These are phyloP conservation scores for Boletus rubroflammeus DNA, from an alignment of 768 basidiomycete genomes.

Conservation along the genomic window DNA sequence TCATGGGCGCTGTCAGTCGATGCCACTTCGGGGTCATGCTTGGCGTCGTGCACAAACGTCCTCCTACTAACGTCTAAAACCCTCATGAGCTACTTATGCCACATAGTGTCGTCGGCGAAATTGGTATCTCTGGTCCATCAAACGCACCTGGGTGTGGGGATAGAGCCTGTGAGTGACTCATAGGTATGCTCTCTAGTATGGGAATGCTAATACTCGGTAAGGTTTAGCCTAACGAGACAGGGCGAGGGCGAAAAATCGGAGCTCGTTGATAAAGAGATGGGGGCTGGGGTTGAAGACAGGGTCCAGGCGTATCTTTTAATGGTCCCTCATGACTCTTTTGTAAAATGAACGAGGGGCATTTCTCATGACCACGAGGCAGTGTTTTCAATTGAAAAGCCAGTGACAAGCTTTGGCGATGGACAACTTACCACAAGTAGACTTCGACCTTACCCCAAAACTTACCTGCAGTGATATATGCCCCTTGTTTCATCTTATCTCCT, in stretches of 20 bases:
- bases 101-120: not conserved
- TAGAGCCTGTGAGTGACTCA: slow-evolving; percentile 9
- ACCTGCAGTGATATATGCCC: not conserved
- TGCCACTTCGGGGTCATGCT: not conserved
- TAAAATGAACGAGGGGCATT: not conserved
- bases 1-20: not conserved
- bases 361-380: not conserved
- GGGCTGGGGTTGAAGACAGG: not conserved
- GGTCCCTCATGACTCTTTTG: not conserved
- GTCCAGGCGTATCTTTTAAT: not conserved
- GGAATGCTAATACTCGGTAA: not conserved
- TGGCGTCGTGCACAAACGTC: slow-evolving; percentile 11
- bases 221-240: not conserved
- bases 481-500: not conserved
- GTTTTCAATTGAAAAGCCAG: not conserved
- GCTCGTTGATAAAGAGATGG: not conserved
- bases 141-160: slow-evolving; percentile 12
- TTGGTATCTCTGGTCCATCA: not conserved
- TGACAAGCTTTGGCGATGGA: too few species aligned
- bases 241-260: not conserved
- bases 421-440: not conserved
- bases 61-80: slow-evolving; percentile 1
- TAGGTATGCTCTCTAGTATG: not conserved
- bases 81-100: slow-evolving; percentile 5
- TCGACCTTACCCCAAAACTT: not conserved